Evolutionary conservation across 108 stramenopile genomes (phyloP), one percentile per base, ranked within the genome.

Genomic region (Skeletonema marinoi): DNA sequence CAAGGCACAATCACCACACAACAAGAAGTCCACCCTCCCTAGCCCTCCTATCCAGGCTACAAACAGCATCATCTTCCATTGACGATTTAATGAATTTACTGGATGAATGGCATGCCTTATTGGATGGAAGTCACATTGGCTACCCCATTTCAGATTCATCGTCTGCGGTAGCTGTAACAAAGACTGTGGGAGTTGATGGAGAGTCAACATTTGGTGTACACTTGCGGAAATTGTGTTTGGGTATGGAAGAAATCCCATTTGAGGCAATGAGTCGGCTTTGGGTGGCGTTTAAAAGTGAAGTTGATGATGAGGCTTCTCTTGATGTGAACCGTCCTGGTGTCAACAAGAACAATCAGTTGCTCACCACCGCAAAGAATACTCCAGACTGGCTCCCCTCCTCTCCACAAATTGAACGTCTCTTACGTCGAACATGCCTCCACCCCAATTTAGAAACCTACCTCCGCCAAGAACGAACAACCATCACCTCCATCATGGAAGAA

Each of bases 191-290:
- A 5, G 31, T 82, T 4, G 81, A 82, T 63, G 82, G 85, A 14
- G 82, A 86, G 16, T 89, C 89, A 38, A 51, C 77, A 13, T 87
- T 86, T 68, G 95, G 95, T 13, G 60, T 93, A 11, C 92, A 88
- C 73, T 63, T 96, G 10, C 89, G 93, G 8, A 85, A 79, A 59
- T 71, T 88, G 5, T 89, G 90, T 74, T 60, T 93, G 64, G 93
- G 95, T n/a, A 90, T 93, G 70, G 95, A 91, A 32, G 80, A 89
- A 44, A 74, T 96, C 2, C 83, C 86, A 9, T 96, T 96, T 80
- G 92, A 93, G 70, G 74, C 82, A 3, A 58, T 88, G 16, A 60
- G 81, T 7, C 54, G 86, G 61, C 80, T 96, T 31, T 96, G 92
- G 90, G 77, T 82, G 61, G 82, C 83, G 42, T 39, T 66, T 21